These are phyloP conservation scores for Termitomyces titanicus DNA, from an alignment of 768 basidiomycete genomes.

Conservation along the genomic window DNA sequence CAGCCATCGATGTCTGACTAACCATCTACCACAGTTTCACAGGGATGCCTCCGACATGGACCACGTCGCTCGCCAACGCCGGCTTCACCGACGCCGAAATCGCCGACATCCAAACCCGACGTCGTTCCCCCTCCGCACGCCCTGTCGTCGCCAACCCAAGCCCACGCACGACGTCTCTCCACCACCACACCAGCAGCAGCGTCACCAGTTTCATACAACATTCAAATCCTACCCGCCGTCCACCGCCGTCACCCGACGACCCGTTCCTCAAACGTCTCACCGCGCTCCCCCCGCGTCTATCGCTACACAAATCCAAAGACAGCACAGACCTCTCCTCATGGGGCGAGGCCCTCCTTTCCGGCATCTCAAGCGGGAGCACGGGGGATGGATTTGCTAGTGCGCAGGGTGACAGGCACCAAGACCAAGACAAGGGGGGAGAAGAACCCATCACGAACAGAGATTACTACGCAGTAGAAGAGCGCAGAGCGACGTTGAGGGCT, in stretches of 20 bases:
- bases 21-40: slow-evolving; percentile 47
- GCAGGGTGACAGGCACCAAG: slow-evolving; percentile 7
- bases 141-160: slow-evolving; percentile 25
- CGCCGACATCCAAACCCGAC: slow-evolving; percentile 46
- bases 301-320: slow-evolving; percentile 44
- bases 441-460: background rate
- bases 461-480: background rate
- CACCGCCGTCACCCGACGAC: slow-evolving; percentile 15
- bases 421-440: no score
- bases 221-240: background rate
- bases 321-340: slow-evolving; percentile 46
- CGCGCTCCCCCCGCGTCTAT: slow-evolving; percentile 49
- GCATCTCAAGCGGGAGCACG: slow-evolving; percentile 28
- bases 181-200: background rate
- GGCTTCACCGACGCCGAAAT: slow-evolving; percentile 75
- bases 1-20: slow-evolving; percentile 1
- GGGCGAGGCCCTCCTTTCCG: slow-evolving; percentile 53
- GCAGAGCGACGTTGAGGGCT: background rate
- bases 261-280: slow-evolving; percentile 21
- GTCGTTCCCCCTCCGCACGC: slow-evolving; percentile 27
- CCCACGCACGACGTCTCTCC: slow-evolving; percentile 33
- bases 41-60: slow-evolving; percentile 76
- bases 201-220: slow-evolving; percentile 10
- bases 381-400: slow-evolving; percentile 6
- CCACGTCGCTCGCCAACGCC: slow-evolving; percentile 51